Evolutionary conservation across 305 asterid species (phyloP).

Genomic region (Fraxinus angustifolia): DNA sequence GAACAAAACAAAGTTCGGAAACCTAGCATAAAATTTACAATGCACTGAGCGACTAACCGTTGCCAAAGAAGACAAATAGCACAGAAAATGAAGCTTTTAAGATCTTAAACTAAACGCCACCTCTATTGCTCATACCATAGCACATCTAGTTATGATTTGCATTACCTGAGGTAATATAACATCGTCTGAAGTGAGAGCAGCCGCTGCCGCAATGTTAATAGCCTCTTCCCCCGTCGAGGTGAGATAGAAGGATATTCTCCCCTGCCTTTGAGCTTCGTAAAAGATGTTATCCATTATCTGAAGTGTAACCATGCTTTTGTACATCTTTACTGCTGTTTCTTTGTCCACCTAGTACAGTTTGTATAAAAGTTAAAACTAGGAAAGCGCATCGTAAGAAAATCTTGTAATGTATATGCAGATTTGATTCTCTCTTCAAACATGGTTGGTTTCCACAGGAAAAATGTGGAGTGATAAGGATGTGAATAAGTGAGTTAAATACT

Average conservation of each 20-base stretch:
- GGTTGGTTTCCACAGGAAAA: background rate
- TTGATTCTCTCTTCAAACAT: background rate
- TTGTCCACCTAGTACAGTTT: slow-evolving; percentile 49
- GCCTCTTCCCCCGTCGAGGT: slow-evolving; percentile 89
- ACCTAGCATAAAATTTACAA: background rate
- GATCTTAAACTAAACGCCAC: background rate
- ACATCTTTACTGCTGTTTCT: slow-evolving; percentile 72
- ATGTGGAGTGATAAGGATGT: background rate
- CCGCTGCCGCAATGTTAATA: slow-evolving; percentile 80
- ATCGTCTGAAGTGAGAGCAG: slow-evolving; percentile 75
- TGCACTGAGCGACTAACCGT: background rate
- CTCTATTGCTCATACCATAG: background rate
- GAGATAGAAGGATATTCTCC: slow-evolving; percentile 78
- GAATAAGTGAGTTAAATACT: background rate
- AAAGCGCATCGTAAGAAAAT: background rate
- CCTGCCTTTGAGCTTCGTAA: slow-evolving; percentile 89
- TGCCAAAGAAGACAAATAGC: background rate
- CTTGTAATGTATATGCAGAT: background rate
- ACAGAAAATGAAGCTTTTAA: background rate
- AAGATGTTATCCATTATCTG: slow-evolving; percentile 70
- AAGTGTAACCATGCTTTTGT: slow-evolving; percentile 72
- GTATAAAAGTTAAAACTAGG: background rate
- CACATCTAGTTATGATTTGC: background rate
- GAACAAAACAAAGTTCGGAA: background rate
- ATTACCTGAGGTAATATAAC: slow-evolving; percentile 71